Conservation (phyloP, 2,329 filamentous ascomycete species). For the Paraphaeosphaeria minitans region DNA sequence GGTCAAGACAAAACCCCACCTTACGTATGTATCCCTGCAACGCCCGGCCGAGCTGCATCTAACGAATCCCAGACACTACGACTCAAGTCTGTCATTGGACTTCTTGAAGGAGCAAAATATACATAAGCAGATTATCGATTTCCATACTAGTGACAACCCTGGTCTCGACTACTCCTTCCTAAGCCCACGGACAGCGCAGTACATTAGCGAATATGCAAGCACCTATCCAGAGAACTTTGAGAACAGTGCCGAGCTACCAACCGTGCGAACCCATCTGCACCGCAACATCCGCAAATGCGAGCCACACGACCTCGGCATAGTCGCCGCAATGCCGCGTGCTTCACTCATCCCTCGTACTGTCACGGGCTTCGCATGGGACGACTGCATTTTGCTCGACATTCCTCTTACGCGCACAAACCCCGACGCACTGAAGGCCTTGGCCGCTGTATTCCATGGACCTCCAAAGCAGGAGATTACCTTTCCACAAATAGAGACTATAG, state of each 20-base stretch:
- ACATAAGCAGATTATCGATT: conserved; percentile 55
- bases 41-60: neutral
- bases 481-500: conserved; percentile 37
- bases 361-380: conserved; percentile 43
- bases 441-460: conserved; percentile 62
- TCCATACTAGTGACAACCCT: conserved; percentile 57
- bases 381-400: conserved; percentile 53
- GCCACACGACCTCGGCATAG: conserved; percentile 60
- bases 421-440: conserved; percentile 61
- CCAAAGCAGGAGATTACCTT: conserved; percentile 42
- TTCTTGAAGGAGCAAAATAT: conserved; percentile 59
- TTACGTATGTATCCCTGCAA: conserved; percentile 28
- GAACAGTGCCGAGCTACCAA: conserved; percentile 50
- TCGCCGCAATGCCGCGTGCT: conserved; percentile 62
- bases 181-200: conserved; percentile 60
- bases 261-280: conserved; percentile 55
- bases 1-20: conserved; percentile 37
- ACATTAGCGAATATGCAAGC: conserved; percentile 62
- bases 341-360: conserved; percentile 54
- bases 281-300: conserved; percentile 59
- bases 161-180: conserved; percentile 60
- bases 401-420: conserved; percentile 59
- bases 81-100: conserved; percentile 53
- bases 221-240: conserved; percentile 62
- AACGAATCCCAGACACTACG: conserved; percentile 35